Evolutionary conservation across 192 early-diverging fungal genomes (phyloP).

Genomic region (Coemansia sp.): DNA sequence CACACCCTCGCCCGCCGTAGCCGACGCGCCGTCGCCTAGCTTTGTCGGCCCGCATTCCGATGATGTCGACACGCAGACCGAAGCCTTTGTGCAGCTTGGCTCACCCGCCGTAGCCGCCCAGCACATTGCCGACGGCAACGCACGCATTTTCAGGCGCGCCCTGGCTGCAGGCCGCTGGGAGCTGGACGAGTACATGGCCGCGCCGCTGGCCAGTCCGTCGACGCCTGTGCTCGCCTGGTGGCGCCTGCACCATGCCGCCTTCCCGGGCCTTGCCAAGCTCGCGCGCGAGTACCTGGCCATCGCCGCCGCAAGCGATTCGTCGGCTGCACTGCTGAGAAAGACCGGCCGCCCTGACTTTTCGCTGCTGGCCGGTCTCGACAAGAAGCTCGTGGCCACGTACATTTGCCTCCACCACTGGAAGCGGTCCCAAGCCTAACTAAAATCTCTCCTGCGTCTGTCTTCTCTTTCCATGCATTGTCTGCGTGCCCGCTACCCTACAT

Average conservation of each 20-base stretch:
- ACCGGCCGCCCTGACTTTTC: slow-evolving; percentile 26
- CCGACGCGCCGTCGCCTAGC: slow-evolving; percentile 2
- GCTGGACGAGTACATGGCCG: slow-evolving; percentile 41
- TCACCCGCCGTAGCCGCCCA: slow-evolving; percentile 18
- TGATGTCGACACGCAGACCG: slow-evolving; percentile 32
- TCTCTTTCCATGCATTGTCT: not conserved
- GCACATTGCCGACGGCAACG: slow-evolving; percentile 31
- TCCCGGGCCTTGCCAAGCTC: slow-evolving; percentile 32
- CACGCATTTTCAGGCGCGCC: slow-evolving; percentile 41
- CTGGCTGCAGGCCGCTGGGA: slow-evolving; percentile 36
- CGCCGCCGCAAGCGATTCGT: slow-evolving; percentile 25
- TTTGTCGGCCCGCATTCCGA: slow-evolving; percentile 13
- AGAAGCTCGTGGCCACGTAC: slow-evolving; percentile 28
- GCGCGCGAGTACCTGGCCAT: slow-evolving; percentile 48
- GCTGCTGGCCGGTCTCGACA: slow-evolving; percentile 37
- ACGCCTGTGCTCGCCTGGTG: slow-evolving; percentile 34
- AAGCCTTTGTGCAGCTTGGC: slow-evolving; percentile 35
- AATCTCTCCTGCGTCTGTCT: slow-evolving; percentile 1
- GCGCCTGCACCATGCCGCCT: slow-evolving; percentile 32
- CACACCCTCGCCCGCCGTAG: not conserved
- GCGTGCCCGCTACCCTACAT: not conserved
- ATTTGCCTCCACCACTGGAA: slow-evolving; percentile 48
- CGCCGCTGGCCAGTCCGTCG: slow-evolving; percentile 37
- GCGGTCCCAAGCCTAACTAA: not conserved
- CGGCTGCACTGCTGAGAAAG: slow-evolving; percentile 18